These are phyloP conservation scores for Mucor mucedo DNA, from an alignment of 371 early-diverging fungal genomes.

Conservation along the genomic window DNA sequence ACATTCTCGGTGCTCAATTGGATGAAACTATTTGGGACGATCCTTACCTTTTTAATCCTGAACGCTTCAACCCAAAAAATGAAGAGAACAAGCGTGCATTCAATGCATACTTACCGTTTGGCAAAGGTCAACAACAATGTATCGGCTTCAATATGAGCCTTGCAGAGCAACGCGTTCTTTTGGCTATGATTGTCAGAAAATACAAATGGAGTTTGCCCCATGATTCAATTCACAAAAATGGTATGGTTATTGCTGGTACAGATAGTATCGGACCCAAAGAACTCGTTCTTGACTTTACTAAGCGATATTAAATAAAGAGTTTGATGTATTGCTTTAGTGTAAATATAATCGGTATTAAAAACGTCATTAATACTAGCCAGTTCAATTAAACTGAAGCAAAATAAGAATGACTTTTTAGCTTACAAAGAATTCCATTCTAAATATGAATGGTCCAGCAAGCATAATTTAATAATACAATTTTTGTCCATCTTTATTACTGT, in stretches of 20 bases:
- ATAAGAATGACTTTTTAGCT: too few species aligned
- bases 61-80: conserved; percentile 48
- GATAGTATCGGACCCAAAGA: too few species aligned
- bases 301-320: too few species aligned
- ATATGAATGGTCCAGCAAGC: too few species aligned
- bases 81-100: conserved; percentile 32
- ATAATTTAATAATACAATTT: too few species aligned
- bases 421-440: too few species aligned
- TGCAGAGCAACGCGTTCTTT: conserved; percentile 53
- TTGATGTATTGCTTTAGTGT: too few species aligned
- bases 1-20: conserved; percentile 40
- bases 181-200: conserved; percentile 43
- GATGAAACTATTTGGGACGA: conserved; percentile 44
- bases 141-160: conserved; percentile 60
- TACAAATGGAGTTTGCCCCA: conserved; percentile 28
- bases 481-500: neutral
- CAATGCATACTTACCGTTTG: conserved; percentile 54
- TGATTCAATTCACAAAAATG: conserved; percentile 24
- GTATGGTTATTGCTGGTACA: too few species aligned
- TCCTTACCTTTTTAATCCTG: conserved; percentile 54
- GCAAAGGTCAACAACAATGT: conserved; percentile 55
- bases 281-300: too few species aligned
- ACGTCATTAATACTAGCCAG: too few species aligned
- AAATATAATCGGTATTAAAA: too few species aligned
- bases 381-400: too few species aligned